Percentiles rank a stretch among this genome's conserved stretches.
Conservation (phyloP, 2,329 filamentous ascomycete species). For the Pyricularia sp. region DNA sequence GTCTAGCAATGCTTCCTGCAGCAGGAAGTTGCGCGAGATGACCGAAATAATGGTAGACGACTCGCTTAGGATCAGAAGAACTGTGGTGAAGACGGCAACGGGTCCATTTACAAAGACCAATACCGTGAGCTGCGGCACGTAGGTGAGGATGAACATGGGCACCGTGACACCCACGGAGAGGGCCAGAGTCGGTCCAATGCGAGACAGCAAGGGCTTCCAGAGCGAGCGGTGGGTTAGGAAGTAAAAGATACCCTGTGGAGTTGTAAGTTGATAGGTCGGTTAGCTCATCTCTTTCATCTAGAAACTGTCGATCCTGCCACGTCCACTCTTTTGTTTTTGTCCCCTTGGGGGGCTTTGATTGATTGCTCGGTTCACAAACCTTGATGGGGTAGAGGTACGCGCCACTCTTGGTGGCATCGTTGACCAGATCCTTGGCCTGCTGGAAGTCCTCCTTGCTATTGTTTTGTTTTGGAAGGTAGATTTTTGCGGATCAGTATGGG, state of each 20-base stretch:
- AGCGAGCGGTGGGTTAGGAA: conserved; percentile 40
- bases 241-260: conserved; percentile 42
- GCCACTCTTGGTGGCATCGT: conserved; percentile 59
- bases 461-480: background rate
- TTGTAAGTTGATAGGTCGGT: background rate
- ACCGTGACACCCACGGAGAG: conserved; percentile 61
- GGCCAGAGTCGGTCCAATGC: conserved; percentile 47
- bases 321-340: background rate
- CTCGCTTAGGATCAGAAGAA: conserved; percentile 53
- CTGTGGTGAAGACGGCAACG: conserved; percentile 59
- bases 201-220: conserved; percentile 45
- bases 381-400: conserved; percentile 81
- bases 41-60: conserved; percentile 44
- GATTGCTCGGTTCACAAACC: conserved; percentile 19
- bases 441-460: conserved; percentile 56
- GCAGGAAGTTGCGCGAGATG: conserved; percentile 55
- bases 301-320: background rate
- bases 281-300: background rate
- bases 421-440: conserved; percentile 48
- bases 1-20: conserved; percentile 73
- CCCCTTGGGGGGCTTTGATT: background rate
- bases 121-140: conserved; percentile 70
- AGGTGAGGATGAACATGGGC: conserved; percentile 80
- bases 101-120: conserved; percentile 78
- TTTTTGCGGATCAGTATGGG: background rate